phyloP scores from a whole-genome alignment of 305 asterid genomes.

The Fraxinus greggii region DNA sequence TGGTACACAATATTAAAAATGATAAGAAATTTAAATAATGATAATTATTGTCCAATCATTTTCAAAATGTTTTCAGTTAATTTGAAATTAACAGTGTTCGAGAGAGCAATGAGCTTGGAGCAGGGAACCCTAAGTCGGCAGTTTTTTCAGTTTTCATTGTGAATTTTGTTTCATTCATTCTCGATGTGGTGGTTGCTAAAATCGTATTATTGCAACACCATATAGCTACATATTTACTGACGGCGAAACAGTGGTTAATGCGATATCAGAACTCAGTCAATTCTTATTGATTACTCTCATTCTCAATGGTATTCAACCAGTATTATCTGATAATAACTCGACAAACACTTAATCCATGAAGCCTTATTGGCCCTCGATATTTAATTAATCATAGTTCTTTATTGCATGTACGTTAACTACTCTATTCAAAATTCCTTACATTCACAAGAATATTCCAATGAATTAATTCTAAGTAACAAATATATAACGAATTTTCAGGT shows the following conservation, averaged over 20 bases:
- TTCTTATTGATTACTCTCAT: conserved; percentile 44
- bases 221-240: conserved; percentile 49
- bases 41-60: too few species aligned
- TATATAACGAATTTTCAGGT: conserved; percentile 39
- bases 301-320: conserved; percentile 53
- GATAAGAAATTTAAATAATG: too few species aligned
- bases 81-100: conserved; percentile 49
- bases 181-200: conserved; percentile 44
- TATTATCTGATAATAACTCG: conserved; percentile 35
- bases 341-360: too few species aligned
- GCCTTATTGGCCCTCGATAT: too few species aligned
- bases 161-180: conserved; percentile 44
- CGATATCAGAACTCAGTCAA: conserved; percentile 47
- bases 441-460: background rate
- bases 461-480: background rate
- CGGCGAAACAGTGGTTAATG: conserved; percentile 46
- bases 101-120: conserved; percentile 87
- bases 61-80: too few species aligned
- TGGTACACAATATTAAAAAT: too few species aligned
- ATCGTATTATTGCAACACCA: conserved; percentile 49
- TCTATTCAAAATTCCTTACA: background rate
- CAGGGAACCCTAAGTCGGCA: conserved; percentile 67
- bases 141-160: conserved; percentile 61
- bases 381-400: too few species aligned
- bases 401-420: background rate